phyloP scores from a whole-genome alignment of 768 basidiomycete species.

The Amanita fuliginea region DNA sequence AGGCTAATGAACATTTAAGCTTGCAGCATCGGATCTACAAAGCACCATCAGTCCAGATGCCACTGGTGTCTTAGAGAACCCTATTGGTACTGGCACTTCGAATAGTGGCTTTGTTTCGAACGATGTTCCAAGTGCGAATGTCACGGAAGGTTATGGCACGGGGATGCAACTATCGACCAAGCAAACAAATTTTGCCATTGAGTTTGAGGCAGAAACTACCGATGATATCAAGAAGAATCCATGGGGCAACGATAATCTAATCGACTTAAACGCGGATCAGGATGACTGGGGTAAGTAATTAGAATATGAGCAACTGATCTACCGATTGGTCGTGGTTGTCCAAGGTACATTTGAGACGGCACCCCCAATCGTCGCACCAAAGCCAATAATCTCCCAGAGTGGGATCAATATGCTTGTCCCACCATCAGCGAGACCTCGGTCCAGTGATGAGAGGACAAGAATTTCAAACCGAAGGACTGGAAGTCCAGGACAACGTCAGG shows the following conservation, averaged over 20 bases:
- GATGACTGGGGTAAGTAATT: conserved; percentile 84
- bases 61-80: conserved; percentile 21
- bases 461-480: background rate
- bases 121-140: background rate
- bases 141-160: conserved; percentile 20
- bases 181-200: conserved; percentile 20
- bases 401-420: conserved; percentile 5
- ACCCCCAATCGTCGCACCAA: conserved; percentile 15
- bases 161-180: conserved; percentile 56
- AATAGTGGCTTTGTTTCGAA: background rate
- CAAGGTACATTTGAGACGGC: conserved; percentile 71
- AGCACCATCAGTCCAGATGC: conserved; percentile 42
- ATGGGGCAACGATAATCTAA: conserved; percentile 75
- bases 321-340: background rate
- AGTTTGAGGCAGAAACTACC: conserved; percentile 38
- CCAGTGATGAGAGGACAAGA: background rate
- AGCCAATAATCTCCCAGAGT: background rate
- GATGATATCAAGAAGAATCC: conserved; percentile 33
- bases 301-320: background rate
- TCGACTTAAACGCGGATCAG: conserved; percentile 87
- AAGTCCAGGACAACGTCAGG: background rate
- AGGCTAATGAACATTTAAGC: conserved; percentile 27
- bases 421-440: background rate
- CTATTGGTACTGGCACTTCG: background rate
- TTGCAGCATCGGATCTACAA: conserved; percentile 64